phyloP scores from a whole-genome alignment of 2,329 filamentous ascomycete genomes.

The Epichloe amarillans region DNA sequence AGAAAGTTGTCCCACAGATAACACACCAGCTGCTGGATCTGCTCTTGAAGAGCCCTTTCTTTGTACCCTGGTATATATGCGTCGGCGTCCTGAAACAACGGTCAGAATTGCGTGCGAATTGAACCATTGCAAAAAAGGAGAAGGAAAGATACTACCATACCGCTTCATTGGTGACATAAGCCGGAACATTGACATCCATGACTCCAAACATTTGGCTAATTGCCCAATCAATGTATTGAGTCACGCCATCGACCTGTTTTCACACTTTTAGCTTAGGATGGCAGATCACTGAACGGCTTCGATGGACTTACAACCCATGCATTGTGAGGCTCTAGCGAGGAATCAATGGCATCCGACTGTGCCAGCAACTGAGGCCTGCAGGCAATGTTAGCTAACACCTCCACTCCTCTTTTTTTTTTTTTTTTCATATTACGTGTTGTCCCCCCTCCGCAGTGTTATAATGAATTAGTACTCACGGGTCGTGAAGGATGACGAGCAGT shows the following conservation, averaged over 20 bases:
- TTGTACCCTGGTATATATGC: slow-evolving; percentile 30
- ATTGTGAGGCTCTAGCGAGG: slow-evolving; percentile 68
- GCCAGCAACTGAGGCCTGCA: slow-evolving; percentile 53
- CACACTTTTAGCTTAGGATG: slow-evolving; percentile 7
- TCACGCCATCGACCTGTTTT: slow-evolving; percentile 63
- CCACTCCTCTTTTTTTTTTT: too few species aligned
- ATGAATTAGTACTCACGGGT: slow-evolving; percentile 49
- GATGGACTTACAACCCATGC: slow-evolving; percentile 61
- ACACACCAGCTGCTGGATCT: slow-evolving; percentile 59
- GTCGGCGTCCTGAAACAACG: slow-evolving; percentile 29
- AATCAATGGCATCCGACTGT: slow-evolving; percentile 55
- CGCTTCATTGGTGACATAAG: slow-evolving; percentile 53
- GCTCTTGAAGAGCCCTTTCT: slow-evolving; percentile 38
- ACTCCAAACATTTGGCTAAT: slow-evolving; percentile 63
- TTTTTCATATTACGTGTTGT: neutral
- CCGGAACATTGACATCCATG: slow-evolving; percentile 84
- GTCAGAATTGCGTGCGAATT: neutral
- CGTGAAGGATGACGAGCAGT: slow-evolving; percentile 78
- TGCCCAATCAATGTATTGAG: slow-evolving; percentile 77
- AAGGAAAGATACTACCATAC: slow-evolving; percentile 21
- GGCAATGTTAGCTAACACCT: neutral
- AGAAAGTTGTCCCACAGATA: slow-evolving; percentile 98
- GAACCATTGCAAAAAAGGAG: neutral
- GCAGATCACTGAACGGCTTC: neutral
- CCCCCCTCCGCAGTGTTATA: neutral